Evolutionary conservation across 371 early-diverging fungal genomes (phyloP), one percentile per base, ranked within the genome.

Genomic region (Rhizopus arrhizus): DNA sequence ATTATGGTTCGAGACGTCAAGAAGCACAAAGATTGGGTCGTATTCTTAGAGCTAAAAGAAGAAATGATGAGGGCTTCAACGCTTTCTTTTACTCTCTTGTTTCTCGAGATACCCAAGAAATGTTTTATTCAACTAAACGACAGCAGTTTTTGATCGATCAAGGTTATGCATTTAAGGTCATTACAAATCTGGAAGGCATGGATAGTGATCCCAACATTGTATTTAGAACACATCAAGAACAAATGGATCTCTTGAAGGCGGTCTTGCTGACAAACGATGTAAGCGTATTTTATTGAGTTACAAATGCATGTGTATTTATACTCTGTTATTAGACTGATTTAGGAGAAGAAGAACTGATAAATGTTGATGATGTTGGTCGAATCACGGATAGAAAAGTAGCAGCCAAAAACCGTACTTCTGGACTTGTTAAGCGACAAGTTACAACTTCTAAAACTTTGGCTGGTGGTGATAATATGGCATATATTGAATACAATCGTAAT

Each of bases 81-180:
- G 99, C 99, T 2, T 97, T 92, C 77, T 99, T 99, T 69, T 99
- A 99, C 71, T 94, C 98, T 4, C 80, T 99, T 29, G 99, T 99
- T 7, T 91, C 93, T 43, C 91, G 91, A 60, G 99, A 99, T 77
- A 99, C 99, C 0, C 95, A 99, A 70, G 99, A 99, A 79, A 98
- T 99, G 93, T 95, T 88, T 60, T 99, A 98, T 68, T 95, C 96
- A n/a, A 88, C 94, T 13, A 98, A 97, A 73, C 89, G 99, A 43
- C 97, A 98, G 74, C 98, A 98, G 76, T 99, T 99, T 75, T 76
- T 99, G 65, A 93, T 99, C 45, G 99, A 99, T 75, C 99, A 99
- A 77, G 99, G 99, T 1, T 99, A 99, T 76, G 91, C 97, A 22
- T 99, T 98, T 83, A 98, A 97, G 76, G 98, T 95, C 29, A 91